Evolutionary conservation across 805 yeast species (phyloP), one percentile per base, ranked within the genome.

Genomic region (Zygosaccharomyces bisporus): DNA sequence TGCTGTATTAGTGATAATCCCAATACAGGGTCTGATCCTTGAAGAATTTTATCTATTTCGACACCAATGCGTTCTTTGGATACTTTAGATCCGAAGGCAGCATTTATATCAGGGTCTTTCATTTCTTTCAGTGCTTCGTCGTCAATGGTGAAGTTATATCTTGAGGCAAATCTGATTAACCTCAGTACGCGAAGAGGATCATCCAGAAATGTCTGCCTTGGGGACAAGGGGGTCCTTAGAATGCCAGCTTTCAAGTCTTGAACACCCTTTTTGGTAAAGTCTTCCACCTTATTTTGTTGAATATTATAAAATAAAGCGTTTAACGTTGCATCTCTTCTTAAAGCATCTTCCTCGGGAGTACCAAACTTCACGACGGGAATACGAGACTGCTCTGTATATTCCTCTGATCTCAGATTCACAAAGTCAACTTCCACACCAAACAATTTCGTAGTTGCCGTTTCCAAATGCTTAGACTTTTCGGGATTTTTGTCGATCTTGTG

Each of bases 381-480:
- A 43, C 99, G 69, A 39, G 95, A 83, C 30, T 83, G 82, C 17
- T 76, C 79, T 0, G 95, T 80, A 59, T 93, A 93, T 56, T 79
- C 84, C 60, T 93, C 99, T 30, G 83, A 81, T 51, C 99, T 71
- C 51, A 93, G 71, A 63, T 91, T 91, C 40, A 95, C 99, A 61
- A 93, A 88, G 67, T 93, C 99, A 42, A 93, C 78, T 56, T 88
- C 96, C n/a, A 83, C 62, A 1, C 82, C 95, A 57, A 76, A 86
- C 8, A 93, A 65, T 56, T 81, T 85, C 1, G 96, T 89, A 3
- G 97, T 93, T 33, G 97, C 95, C 1, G 99, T 95, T 57, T 93
- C 99, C 54, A 93, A 69, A 69, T 93, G 99, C 67, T 93, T 95
- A 1, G 95, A 85, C 63, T 90, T 91, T 51, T 86, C 97, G 0